A percentile compares a stretch with the other conserved stretches of the same genome.
Conservation (phyloP, 805 yeast genomes). For the Yamadazyma paraphyllophila region DNA sequence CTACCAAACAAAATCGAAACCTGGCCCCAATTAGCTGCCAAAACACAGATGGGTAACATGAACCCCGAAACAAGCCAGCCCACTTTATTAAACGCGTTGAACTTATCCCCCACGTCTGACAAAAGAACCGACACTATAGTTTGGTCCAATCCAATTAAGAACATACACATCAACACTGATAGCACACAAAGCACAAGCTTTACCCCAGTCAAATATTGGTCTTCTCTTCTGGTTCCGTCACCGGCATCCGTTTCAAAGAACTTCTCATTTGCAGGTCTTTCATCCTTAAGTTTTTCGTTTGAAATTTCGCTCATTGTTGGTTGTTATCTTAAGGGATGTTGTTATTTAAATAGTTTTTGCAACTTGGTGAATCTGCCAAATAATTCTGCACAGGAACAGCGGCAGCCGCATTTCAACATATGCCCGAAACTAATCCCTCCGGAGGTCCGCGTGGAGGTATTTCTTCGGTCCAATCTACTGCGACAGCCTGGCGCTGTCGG, state of each 20-base stretch:
- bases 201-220: slow-evolving; percentile 33
- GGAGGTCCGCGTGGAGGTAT: not conserved
- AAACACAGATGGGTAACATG: slow-evolving; percentile 31
- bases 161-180: slow-evolving; percentile 29
- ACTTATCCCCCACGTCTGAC: slow-evolving; percentile 34
- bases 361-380: not conserved
- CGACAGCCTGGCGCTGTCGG: no score
- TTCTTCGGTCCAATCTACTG: no score
- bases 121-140: slow-evolving; percentile 37
- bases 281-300: not conserved
- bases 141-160: slow-evolving; percentile 38
- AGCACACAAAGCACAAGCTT: slow-evolving; percentile 24
- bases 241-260: slow-evolving; percentile 43
- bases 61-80: slow-evolving; percentile 41
- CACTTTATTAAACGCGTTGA: slow-evolving; percentile 30
- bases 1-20: slow-evolving; percentile 37
- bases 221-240: slow-evolving; percentile 40
- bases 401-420: not conserved
- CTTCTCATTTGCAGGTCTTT: slow-evolving; percentile 8
- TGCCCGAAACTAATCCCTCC: not conserved
- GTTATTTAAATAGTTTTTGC: not conserved
- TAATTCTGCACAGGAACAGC: not conserved
- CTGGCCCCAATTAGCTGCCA: slow-evolving; percentile 38
- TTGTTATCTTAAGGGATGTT: not conserved
- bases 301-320: not conserved